phyloP scores from a whole-genome alignment of 2,329 filamentous ascomycete genomes.

The Sclerotinia subarctica region DNA sequence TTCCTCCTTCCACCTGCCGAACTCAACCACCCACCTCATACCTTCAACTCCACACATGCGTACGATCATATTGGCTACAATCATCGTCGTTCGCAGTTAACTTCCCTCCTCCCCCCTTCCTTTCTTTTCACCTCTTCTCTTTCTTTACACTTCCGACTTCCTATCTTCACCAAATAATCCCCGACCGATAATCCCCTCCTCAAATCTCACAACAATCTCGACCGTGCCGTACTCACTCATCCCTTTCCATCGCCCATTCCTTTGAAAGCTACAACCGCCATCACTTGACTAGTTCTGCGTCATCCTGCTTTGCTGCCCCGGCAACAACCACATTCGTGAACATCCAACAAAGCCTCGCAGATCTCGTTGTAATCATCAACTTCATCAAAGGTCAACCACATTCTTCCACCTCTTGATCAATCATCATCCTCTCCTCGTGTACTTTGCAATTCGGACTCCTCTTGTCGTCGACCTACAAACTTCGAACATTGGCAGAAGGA shows the following conservation, averaged over 20 bases:
- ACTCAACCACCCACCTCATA: conserved; percentile 22
- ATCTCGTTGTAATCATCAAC: conserved; percentile 20
- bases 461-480: conserved; percentile 10
- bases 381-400: conserved; percentile 8
- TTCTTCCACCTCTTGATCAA: conserved; percentile 5
- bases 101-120: conserved; percentile 37
- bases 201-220: conserved; percentile 30
- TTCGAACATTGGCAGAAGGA: conserved; percentile 37
- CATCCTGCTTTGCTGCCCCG: conserved; percentile 28
- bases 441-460: neutral
- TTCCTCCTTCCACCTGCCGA: conserved; percentile 13
- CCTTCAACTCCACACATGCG: conserved; percentile 24
- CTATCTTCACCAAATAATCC: conserved; percentile 13
- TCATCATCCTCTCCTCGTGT: conserved; percentile 2
- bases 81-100: conserved; percentile 35
- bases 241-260: conserved; percentile 22
- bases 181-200: conserved; percentile 23
- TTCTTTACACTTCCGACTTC: conserved; percentile 24
- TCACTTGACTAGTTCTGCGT: conserved; percentile 29
- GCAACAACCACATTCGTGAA: conserved; percentile 28
- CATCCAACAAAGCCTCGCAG: conserved; percentile 21
- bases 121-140: conserved; percentile 37
- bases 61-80: conserved; percentile 35
- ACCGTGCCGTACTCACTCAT: conserved; percentile 10
- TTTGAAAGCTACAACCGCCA: conserved; percentile 19